Percentiles rank a stretch among this genome's conserved stretches.
Conservation (phyloP, 352 stramenopile genomes). For the Plasmopara viticola region DNA sequence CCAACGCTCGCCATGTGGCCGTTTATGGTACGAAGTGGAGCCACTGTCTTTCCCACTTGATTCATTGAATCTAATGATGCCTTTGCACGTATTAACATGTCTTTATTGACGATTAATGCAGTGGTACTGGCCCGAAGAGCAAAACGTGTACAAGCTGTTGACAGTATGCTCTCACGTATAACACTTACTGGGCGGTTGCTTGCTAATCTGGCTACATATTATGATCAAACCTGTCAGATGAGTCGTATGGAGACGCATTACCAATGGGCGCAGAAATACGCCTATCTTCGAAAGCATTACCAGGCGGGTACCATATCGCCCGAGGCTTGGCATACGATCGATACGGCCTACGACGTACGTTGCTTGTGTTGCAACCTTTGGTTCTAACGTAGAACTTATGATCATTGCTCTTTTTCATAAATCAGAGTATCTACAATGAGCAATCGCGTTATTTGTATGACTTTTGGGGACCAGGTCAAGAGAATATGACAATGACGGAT, state of each 20-base stretch:
- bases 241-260: conserved; percentile 41
- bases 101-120: conserved; percentile 10
- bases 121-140: conserved; percentile 23
- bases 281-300: conserved; percentile 45
- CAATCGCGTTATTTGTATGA: conserved; percentile 49
- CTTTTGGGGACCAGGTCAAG: conserved; percentile 47
- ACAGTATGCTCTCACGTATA: conserved; percentile 3
- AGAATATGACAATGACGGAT: conserved; percentile 39
- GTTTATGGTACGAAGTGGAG: conserved; percentile 20
- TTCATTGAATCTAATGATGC: background rate
- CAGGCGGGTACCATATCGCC: conserved; percentile 40
- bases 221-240: conserved; percentile 27
- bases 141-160: conserved; percentile 30
- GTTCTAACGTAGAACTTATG: background rate
- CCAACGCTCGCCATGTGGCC: conserved; percentile 35
- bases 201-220: background rate
- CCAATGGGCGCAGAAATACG: conserved; percentile 60
- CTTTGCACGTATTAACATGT: background rate
- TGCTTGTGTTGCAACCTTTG: background rate
- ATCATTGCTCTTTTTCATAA: background rate
- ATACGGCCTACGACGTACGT: conserved; percentile 60
- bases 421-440: conserved; percentile 57
- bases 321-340: conserved; percentile 43
- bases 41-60: background rate
- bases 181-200: too few relatives aligned